Conservation (phyloP, 2,329 filamentous ascomycete genomes). For the Cryphonectria parasitica region DNA sequence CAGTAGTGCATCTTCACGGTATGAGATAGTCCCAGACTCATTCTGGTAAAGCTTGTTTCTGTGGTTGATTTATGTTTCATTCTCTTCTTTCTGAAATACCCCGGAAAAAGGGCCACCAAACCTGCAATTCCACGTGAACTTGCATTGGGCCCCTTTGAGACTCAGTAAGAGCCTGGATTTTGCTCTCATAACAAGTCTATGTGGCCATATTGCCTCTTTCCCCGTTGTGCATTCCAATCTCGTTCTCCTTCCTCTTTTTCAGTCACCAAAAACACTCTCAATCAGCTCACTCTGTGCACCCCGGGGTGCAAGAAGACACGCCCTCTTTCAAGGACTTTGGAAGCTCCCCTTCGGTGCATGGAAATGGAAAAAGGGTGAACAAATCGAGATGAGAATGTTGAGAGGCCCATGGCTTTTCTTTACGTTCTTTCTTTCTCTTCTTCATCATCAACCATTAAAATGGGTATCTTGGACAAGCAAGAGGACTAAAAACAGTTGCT, state of each 20-base stretch:
- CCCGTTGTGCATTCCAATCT: too few species aligned
- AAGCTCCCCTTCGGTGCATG: neutral
- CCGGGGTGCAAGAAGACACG: neutral
- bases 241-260: neutral
- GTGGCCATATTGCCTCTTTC: neutral
- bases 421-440: neutral
- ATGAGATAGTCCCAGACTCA: too few species aligned
- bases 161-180: neutral
- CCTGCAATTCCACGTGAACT: neutral
- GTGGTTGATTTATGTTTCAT: too few species aligned
- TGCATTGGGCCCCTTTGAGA: neutral
- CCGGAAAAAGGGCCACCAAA: neutral
- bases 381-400: neutral
- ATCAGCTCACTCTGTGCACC: neutral
- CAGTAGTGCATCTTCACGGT: neutral
- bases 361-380: neutral
- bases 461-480: constrained; percentile 35
- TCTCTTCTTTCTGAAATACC: neutral
- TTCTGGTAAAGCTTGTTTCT: too few species aligned
- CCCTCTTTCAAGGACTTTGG: neutral
- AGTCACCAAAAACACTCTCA: neutral
- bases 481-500: constrained; percentile 7
- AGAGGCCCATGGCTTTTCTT: neutral
- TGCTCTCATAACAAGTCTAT: neutral
- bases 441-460: constrained; percentile 28